These are phyloP conservation scores for Thermomyces lanuginosus DNA, from an alignment of 2,329 filamentous ascomycete genomes.

Conservation along the genomic window DNA sequence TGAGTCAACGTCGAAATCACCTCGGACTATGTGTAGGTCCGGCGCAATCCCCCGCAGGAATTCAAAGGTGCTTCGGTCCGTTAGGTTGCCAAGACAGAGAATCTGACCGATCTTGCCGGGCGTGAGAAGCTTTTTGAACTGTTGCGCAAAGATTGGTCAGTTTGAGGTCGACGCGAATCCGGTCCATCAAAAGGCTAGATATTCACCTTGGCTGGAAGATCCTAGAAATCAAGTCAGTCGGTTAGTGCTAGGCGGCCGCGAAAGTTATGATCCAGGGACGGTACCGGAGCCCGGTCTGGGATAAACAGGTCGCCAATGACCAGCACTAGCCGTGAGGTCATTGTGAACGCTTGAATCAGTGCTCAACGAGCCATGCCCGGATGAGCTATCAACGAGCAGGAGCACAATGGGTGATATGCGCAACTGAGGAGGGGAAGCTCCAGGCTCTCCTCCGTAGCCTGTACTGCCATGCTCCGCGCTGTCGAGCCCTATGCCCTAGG, in stretches of 20 bases:
- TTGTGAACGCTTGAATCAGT: slow-evolving; percentile 18
- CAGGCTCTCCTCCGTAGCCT: too few relatives aligned
- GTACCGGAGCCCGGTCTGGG: slow-evolving; percentile 68
- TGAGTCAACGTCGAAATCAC: slow-evolving; percentile 54
- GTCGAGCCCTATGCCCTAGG: too few relatives aligned
- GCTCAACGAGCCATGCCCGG: slow-evolving; percentile 17
- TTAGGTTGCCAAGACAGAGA: slow-evolving; percentile 64
- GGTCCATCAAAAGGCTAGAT: too few relatives aligned
- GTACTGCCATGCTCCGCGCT: too few relatives aligned
- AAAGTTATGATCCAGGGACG: slow-evolving; percentile 10
- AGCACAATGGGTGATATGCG: too few relatives aligned
- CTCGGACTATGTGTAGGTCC: slow-evolving; percentile 54
- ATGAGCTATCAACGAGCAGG: not conserved
- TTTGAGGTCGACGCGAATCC: not conserved
- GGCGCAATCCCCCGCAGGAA: slow-evolving; percentile 60
- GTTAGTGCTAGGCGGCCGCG: slow-evolving; percentile 6
- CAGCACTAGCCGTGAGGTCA: slow-evolving; percentile 77
- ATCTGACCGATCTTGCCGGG: slow-evolving; percentile 73
- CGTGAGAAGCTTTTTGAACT: slow-evolving; percentile 76
- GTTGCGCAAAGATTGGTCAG: slow-evolving; percentile 9
- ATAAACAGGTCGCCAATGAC: slow-evolving; percentile 90
- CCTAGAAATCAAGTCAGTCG: slow-evolving; percentile 23
- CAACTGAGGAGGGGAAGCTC: too few relatives aligned
- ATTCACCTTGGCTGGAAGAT: slow-evolving; percentile 73
- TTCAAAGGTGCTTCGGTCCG: slow-evolving; percentile 64